phyloP scores from a whole-genome alignment of 1,284 basidiomycete genomes.

The Irpex sp. region DNA sequence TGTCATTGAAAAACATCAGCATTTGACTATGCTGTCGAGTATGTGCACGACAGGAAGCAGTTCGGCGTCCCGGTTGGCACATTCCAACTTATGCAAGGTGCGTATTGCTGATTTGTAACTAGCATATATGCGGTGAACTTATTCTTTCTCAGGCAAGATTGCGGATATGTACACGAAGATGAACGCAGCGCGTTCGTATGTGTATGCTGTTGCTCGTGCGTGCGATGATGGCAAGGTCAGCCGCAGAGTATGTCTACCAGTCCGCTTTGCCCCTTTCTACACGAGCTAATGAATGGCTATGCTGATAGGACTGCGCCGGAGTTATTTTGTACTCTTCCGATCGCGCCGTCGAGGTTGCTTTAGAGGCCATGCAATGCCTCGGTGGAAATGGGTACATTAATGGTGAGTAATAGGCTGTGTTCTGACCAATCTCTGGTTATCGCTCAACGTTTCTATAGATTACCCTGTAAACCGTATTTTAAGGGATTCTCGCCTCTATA shows the following conservation, averaged over 20 bases:
- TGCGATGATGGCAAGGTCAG: slow-evolving; percentile 84
- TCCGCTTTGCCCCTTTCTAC: neutral
- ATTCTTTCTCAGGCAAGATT: slow-evolving; percentile 52
- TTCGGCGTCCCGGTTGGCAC: slow-evolving; percentile 86
- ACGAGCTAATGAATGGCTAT: too few species aligned
- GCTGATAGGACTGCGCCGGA: slow-evolving; percentile 81
- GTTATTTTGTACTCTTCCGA: slow-evolving; percentile 91
- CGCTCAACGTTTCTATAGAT: slow-evolving; percentile 43
- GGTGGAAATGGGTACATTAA: slow-evolving; percentile 95
- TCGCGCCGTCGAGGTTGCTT: slow-evolving; percentile 84
- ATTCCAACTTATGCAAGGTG: slow-evolving; percentile 95
- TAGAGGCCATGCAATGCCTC: slow-evolving; percentile 89
- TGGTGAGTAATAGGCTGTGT: slow-evolving; percentile 40
- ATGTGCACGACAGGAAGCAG: slow-evolving; percentile 89
- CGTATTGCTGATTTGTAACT: slow-evolving; percentile 7
- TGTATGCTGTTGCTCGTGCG: slow-evolving; percentile 89
- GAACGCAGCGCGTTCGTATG: slow-evolving; percentile 85
- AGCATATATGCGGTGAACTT: neutral
- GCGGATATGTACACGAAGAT: slow-evolving; percentile 97
- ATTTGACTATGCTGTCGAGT: slow-evolving; percentile 85
- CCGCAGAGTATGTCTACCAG: slow-evolving; percentile 56
- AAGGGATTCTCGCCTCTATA: slow-evolving; percentile 82
- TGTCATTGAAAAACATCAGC: slow-evolving; percentile 35
- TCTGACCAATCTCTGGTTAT: neutral
- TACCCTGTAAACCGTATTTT: slow-evolving; percentile 86